Evolutionary conservation across 2,329 filamentous ascomycete genomes (phyloP), one percentile per base, ranked within the genome.

Genomic region (Fusarium stilboides): DNA sequence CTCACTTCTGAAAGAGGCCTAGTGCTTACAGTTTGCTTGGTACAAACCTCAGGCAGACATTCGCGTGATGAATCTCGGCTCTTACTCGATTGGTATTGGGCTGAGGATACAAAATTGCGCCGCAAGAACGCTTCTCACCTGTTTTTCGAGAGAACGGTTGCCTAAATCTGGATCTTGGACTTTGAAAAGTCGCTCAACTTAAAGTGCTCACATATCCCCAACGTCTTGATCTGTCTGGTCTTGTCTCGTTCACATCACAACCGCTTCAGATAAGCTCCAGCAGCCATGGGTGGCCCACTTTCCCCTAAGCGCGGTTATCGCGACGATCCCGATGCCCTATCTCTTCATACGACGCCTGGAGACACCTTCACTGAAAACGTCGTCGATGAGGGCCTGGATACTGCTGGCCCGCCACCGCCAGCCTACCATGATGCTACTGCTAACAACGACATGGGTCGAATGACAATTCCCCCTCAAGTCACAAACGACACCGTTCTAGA

Each of bases 301-400:
- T 55, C 55, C 0, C 26, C 52, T 15, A 45, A 4, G 26, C 26
- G 20, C 45, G 51, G 54, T 15, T 68, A 54, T 17, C 44, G 39
- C 31, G 70, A 72, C 19, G 70, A 72, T 12, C 67, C 70, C 3
- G 70, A 72, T 36, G 70, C 70, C 14, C 19, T 72, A 24, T 72
- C 70, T 13, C 14, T 72, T 14, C 70, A 69, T 26, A 72, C 70
- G 19, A 69, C 70, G 6, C 15, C 26, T 2, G 69, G 60, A 24
- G 58, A 71, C 22, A n/a, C 53, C 1, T 73, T 57, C 49, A 55
- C 46, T 24, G 57, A 69, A 14, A 50, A 54, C 8, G 8, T 5
- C 22, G 42, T 36, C 39, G 64, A 66, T 5, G 45, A 70, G 28
- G 39, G 36, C 22, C 39, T 36, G 15, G 57, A 65, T 19, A 3